Evolutionary conservation across 2,329 filamentous ascomycete genomes (phyloP), one percentile per base, ranked within the genome.

Genomic region (Purpureocillium lavendulum): DNA sequence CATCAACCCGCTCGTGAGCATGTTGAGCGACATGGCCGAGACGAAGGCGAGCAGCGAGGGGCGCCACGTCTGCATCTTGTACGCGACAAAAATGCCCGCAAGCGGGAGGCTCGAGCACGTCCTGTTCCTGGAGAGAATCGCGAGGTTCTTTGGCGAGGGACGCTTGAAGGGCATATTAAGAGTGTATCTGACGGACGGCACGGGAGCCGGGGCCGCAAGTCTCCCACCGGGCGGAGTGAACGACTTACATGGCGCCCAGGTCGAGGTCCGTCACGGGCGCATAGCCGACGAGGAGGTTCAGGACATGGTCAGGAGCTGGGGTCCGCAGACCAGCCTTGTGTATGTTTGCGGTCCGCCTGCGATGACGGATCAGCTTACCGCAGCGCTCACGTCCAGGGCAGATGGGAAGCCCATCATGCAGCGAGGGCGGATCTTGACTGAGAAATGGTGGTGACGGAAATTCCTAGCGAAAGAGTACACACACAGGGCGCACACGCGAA

Each of bases 1-100:
- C 1, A 81, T 94, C 41, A 94, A 94, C 51, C 86, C 86, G 1
- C 63, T 90, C 5, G 74, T 87, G 40, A 86, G 84, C 40, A 90
- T 90, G 57, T 63, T 87, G 36, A 70, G 75, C 13, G 71, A 74
- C 44, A 64, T 88, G 7, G 67, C 68, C 17, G 62, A 62, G 33
- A 30, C 40, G 5, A 18, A 13, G 26, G 16, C 7, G 33, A 24
- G 4, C 21, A n/a, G 21, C 21, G 21, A 26, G 6, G 21, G 6
- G 21, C 6, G 58, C 9, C 60, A 74, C 12, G 70, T 86, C 13
- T 64, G 69, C 32, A 67, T 88, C 41, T 49, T 89, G 26, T 89
- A 89, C 56, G 74, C 75, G 3, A 75, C 64, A 17, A 67, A 64
- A 42, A 46, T 55, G 55, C 42, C 60, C 45, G 3, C 46, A 35